These are phyloP conservation scores for Wickerhamomyces ciferrii DNA, from an alignment of 805 yeast genomes.

Conservation along the genomic window DNA sequence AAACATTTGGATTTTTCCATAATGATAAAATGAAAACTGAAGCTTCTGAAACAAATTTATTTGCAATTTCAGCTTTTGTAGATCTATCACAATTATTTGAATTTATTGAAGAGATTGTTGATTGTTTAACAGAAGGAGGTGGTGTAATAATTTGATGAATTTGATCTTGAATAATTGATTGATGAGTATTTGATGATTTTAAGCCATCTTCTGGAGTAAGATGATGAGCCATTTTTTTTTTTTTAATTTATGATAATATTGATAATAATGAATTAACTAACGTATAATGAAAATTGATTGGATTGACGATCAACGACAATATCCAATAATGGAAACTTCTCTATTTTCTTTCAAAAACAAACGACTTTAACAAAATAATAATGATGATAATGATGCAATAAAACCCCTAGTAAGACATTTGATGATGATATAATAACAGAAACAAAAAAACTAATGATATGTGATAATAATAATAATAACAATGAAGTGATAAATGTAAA, in stretches of 20 bases:
- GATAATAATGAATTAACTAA: too few species aligned
- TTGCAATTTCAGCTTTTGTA: conserved; percentile 3
- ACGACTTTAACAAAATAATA: background rate
- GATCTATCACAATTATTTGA: background rate
- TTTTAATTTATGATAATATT: background rate
- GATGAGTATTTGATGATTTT: background rate
- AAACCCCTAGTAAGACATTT: background rate
- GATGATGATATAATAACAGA: background rate
- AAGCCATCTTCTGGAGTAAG: background rate
- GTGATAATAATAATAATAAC: background rate
- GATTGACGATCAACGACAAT: background rate
- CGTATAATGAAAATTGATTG: background rate
- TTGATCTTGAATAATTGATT: background rate
- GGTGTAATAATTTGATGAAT: conserved; percentile 12
- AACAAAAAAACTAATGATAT: background rate
- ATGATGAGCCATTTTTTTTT: background rate
- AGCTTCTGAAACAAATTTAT: conserved; percentile 9
- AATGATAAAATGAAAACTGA: conserved; percentile 11
- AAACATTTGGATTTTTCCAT: conserved; percentile 12
- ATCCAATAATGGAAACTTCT: background rate
- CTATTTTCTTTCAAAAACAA: background rate
- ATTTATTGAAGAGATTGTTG: conserved; percentile 1
- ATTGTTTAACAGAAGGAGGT: conserved; percentile 3
- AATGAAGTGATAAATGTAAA: background rate
- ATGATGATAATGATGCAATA: background rate